Conservation (phyloP, 2,329 filamentous ascomycete species). For the Penicillium sp. region DNA sequence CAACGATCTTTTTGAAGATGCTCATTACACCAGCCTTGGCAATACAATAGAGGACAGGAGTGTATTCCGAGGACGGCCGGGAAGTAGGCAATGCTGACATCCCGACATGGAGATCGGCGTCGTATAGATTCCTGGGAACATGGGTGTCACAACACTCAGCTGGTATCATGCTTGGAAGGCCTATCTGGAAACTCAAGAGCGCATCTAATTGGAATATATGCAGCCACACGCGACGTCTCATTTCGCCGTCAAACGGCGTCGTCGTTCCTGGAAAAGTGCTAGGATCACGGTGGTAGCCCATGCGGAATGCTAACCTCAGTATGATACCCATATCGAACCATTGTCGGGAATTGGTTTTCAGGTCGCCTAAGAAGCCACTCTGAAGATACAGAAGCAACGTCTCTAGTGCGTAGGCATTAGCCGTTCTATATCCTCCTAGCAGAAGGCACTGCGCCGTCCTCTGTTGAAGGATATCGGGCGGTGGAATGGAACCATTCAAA, state of each 20-base stretch:
- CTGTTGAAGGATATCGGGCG: background rate
- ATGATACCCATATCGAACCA: background rate
- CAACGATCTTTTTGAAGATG: conserved; percentile 28
- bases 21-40: conserved; percentile 30
- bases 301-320: conserved; percentile 47
- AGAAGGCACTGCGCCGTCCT: conserved; percentile 6
- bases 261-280: conserved; percentile 47
- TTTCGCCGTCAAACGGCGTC: conserved; percentile 54
- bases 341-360: background rate
- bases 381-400: conserved; percentile 1
- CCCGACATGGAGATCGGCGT: conserved; percentile 56
- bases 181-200: conserved; percentile 59
- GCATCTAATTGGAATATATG: conserved; percentile 53
- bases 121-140: conserved; percentile 56
- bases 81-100: conserved; percentile 49
- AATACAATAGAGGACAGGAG: conserved; percentile 32
- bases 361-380: conserved; percentile 37
- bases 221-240: conserved; percentile 40
- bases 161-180: conserved; percentile 58
- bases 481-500: background rate
- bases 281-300: conserved; percentile 60
- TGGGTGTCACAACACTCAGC: conserved; percentile 57
- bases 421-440: conserved; percentile 17
- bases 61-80: conserved; percentile 47
- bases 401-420: background rate